Percentiles rank a stretch among this genome's conserved stretches.
Conservation (phyloP, 2,329 filamentous ascomycete species). For the Aspergillus pseudoviridinutans region DNA sequence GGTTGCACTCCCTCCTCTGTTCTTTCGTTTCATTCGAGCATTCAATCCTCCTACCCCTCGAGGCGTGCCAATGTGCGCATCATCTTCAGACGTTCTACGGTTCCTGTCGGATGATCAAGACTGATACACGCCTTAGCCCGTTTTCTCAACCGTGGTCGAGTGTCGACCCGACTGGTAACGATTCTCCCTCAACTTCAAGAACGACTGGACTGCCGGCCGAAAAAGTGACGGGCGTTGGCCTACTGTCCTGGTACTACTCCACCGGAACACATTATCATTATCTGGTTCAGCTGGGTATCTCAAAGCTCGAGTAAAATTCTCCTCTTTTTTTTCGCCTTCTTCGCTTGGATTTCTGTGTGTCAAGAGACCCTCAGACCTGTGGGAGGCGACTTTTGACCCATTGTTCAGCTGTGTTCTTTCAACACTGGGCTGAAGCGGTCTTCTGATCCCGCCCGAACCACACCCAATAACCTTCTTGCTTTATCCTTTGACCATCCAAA, state of each 20-base stretch:
- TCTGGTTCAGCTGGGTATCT: constrained; percentile 15
- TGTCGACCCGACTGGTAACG: constrained; percentile 9
- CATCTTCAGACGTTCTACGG: constrained; percentile 23
- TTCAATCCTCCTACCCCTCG: neutral
- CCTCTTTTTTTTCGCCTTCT: constrained; percentile 5
- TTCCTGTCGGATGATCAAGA: constrained; percentile 30
- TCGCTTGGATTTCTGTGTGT: constrained; percentile 14
- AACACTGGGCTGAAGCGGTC: constrained; percentile 12
- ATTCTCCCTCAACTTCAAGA: constrained; percentile 5
- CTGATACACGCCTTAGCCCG: constrained; percentile 24
- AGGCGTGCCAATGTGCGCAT: constrained; percentile 30
- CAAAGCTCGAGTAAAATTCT: constrained; percentile 6
- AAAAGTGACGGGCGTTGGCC: constrained; percentile 16
- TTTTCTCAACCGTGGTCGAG: constrained; percentile 29
- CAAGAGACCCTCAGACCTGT: constrained; percentile 8
- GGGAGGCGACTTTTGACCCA: constrained; percentile 22
- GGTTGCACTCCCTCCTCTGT: constrained; percentile 8
- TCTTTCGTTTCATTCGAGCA: neutral
- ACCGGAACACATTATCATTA: constrained; percentile 9
- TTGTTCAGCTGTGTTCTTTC: constrained; percentile 23
- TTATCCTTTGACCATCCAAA: neutral
- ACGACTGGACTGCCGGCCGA: constrained; percentile 16
- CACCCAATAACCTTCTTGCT: neutral
- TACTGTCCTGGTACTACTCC: constrained; percentile 20
- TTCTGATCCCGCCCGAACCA: constrained; percentile 15